These are phyloP conservation scores for Solanum peruvianum DNA, from an alignment of 257 asterid genomes.

Conservation along the genomic window DNA sequence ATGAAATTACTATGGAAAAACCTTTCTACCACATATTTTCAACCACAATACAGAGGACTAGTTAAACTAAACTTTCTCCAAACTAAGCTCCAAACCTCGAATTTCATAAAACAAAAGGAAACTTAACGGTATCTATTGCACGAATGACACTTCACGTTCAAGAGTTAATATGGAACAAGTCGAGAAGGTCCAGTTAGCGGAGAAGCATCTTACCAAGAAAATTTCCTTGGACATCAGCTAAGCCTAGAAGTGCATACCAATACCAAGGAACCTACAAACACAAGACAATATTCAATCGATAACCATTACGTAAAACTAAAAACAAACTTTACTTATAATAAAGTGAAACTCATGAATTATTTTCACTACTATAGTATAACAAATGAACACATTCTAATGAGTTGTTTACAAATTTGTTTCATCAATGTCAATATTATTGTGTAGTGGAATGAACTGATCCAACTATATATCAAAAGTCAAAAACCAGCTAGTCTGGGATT, in stretches of 20 bases:
- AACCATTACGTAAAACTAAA: background rate
- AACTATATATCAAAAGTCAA: background rate
- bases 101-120: background rate
- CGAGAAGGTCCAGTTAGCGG: background rate
- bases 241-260: conserved; percentile 52
- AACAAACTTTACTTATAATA: background rate
- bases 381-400: background rate
- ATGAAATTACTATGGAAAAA: background rate
- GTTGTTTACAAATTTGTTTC: background rate
- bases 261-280: conserved; percentile 62
- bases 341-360: background rate
- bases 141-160: background rate
- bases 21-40: background rate
- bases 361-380: background rate
- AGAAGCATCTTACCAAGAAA: conserved; percentile 37
- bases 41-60: background rate
- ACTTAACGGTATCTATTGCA: background rate
- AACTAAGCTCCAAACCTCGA: background rate
- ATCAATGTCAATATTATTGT: background rate
- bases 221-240: conserved; percentile 66
- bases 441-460: background rate
- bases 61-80: background rate
- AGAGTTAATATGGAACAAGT: background rate
- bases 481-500: background rate
- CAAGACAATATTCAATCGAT: background rate